Base-by-base conservation (phyloP, 1,139 yeast genomes). In the Casaregolazyma lundiana region DNA sequence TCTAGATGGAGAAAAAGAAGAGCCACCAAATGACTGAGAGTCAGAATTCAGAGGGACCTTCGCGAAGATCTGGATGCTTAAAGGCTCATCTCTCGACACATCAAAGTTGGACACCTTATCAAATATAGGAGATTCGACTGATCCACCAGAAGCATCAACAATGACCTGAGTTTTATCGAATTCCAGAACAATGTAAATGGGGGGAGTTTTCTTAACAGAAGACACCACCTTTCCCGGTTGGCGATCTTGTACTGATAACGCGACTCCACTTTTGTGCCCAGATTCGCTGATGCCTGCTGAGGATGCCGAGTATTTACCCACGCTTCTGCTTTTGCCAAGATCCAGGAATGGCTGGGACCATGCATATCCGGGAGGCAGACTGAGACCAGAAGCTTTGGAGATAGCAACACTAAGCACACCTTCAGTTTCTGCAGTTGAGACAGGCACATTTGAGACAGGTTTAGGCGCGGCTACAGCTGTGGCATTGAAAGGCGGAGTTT, bases 51-150 rank as follows among this genome's bases (percentile, higher is more conserved):
- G 46, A 54, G 95, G 95, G 47, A 87, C 75, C 51, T 92, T 74
- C 44, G 85, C 81, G 62, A 84, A 89, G 30, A 86, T 75, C 64
- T 85, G 90, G 47, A 88, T 70, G 55, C 78, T 81, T 48, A 81
- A 63, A 45, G 67, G 78, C 59, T 72, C 80, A 6, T 58, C 68
- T 54, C 87, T 78, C 9, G 95, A 83, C 20, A 90, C 95, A 73
- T 92, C 98, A 63, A 92, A 92, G 7, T 90, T 81, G 9, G 95
- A 86, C 17, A 87, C 89, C 57, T 85, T 86, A 64, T 89, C 90
- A 81, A 96, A 92, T 18, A 72, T 71, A 2, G 90, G 87, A 45
- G 70, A 64, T 20, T 75, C 73, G 50, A 81, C 70, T 0, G 88
- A 76, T 13, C 95, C 95, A 50, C 78, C 73, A 39, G 80, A 80